These are phyloP conservation scores for Magnolia sinica DNA, from an alignment of 164 flowering plant genomes.

Conservation along the genomic window DNA sequence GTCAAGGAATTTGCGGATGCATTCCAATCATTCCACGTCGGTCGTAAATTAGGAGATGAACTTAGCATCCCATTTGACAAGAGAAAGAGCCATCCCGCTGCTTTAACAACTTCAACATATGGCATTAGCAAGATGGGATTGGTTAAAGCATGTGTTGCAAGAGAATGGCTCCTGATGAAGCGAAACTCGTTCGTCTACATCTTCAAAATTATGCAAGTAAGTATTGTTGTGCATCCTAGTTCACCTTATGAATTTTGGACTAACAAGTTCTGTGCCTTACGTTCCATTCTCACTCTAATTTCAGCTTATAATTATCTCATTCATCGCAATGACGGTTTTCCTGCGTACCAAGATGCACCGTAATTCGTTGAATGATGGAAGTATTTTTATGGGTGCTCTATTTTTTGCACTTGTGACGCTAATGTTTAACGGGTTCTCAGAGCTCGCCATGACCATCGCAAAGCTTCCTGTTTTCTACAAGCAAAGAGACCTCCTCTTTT, in stretches of 20 bases:
- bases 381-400: constrained; percentile 15
- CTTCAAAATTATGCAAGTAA: constrained; percentile 45
- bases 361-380: constrained; percentile 3
- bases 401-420: constrained; percentile 5
- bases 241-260: not conserved
- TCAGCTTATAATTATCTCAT: constrained; percentile 11
- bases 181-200: constrained; percentile 52
- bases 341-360: constrained; percentile 16
- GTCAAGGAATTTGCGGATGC: constrained; percentile 35
- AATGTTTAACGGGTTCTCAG: constrained; percentile 14
- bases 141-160: constrained; percentile 37
- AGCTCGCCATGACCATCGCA: constrained; percentile 18
- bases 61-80: constrained; percentile 38
- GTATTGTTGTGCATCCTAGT: constrained; percentile 2
- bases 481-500: constrained; percentile 52
- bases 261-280: not conserved
- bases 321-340: constrained; percentile 14
- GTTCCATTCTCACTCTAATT: not conserved
- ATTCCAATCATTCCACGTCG: constrained; percentile 29
- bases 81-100: constrained; percentile 50
- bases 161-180: constrained; percentile 56
- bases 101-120: constrained; percentile 42
- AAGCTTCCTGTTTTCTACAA: constrained; percentile 40
- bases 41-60: constrained; percentile 20
- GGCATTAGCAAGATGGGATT: constrained; percentile 43